Conservation (phyloP, 1,284 basidiomycete species). For the Ustilago vetiveriae region DNA sequence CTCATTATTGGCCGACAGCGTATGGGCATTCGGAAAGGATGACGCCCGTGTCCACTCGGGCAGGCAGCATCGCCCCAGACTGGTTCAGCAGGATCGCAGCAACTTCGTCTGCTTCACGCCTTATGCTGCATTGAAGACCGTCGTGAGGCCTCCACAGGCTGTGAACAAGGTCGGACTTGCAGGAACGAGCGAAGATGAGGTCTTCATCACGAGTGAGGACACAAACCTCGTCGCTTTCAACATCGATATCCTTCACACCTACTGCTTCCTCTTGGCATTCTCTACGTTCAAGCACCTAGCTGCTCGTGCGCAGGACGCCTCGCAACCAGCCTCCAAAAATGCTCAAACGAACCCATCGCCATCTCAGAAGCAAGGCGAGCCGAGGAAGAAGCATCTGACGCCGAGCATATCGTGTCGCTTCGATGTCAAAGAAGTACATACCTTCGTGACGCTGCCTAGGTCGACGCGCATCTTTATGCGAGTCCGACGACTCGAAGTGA, state of each 20-base stretch:
- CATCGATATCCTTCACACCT: constrained; percentile 78
- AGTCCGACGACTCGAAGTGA: constrained; percentile 58
- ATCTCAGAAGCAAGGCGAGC: neutral
- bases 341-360: neutral
- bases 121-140: constrained; percentile 56
- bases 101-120: constrained; percentile 67
- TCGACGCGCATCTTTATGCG: constrained; percentile 57
- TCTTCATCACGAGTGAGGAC: constrained; percentile 69
- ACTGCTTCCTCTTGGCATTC: constrained; percentile 77
- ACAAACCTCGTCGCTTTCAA: constrained; percentile 70
- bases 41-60: constrained; percentile 7
- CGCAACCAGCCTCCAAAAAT: neutral
- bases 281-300: constrained; percentile 72
- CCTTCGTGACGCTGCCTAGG: constrained; percentile 63
- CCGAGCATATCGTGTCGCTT: constrained; percentile 30
- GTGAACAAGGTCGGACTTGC: constrained; percentile 32
- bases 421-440: constrained; percentile 58
- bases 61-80: constrained; percentile 30
- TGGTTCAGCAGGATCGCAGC: constrained; percentile 58
- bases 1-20: constrained; percentile 49
- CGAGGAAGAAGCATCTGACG: neutral
- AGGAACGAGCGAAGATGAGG: constrained; percentile 67
- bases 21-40: constrained; percentile 54
- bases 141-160: constrained; percentile 35
- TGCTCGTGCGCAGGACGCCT: neutral